Base-by-base conservation (phyloP, 805 yeast genomes). In the Candida succiphila region DNA sequence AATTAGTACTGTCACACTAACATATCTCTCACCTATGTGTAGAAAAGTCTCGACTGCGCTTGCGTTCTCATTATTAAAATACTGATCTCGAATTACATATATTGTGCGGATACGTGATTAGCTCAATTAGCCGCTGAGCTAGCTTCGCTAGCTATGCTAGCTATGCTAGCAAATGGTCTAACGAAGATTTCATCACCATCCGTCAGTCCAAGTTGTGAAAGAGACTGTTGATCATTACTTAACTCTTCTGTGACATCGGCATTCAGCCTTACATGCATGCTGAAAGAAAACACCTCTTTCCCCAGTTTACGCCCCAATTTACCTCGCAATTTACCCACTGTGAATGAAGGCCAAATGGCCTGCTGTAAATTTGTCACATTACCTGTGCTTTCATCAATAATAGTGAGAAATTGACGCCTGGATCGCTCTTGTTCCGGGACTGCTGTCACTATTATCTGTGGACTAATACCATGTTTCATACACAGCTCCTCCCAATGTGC, bases 401-500 rank as follows among this genome's bases (percentile, higher is more conserved):
- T n/a, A n/a, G n/a, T n/a, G n/a, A n/a, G n/a, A n/a, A n/a, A n/a
- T n/a, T n/a, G n/a, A n/a, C n/a, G n/a, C n/a, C n/a, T n/a, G n/a
- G n/a, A n/a, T n/a, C n/a, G n/a, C n/a, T n/a, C n/a, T n/a, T n/a
- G n/a, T n/a, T n/a, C n/a, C 10, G 23, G 23, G 23, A 8, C 10
- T 8, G 23, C 23, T 21, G 7, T 10, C 23, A 21, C 10, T 7
- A 7, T 21, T 21, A 10, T 21, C 10, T 7, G 10, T 21, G 23
- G 23, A n/a, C 36, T 15, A 8, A 61, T 38, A 2, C 46, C 54
- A 46, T 75, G 60, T 35, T 56, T 58, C 3, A 37, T 27, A 8
- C 57, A 46, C n/a, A 74, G 60, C 18, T 51, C 24, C 3, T 32
- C 28, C 80, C 81, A 78, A 20, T 69, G 48, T 15, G 23, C n/a